phyloP scores from a whole-genome alignment of 257 asterid genomes.

The Echites panduratus region DNA sequence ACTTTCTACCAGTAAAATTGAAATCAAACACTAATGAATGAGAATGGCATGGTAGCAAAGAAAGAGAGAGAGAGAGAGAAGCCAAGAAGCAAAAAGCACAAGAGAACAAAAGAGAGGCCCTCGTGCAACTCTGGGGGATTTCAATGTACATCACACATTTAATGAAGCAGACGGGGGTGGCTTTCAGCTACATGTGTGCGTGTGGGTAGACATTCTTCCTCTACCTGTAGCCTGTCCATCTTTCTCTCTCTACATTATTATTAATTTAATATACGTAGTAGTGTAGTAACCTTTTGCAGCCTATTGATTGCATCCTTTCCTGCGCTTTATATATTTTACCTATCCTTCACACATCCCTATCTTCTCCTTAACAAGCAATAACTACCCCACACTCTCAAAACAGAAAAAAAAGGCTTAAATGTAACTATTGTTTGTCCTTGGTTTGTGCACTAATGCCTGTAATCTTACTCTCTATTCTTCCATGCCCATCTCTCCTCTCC shows the following conservation, averaged over 20 bases:
- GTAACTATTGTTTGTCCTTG: background rate
- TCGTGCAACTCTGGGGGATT: conserved; percentile 49
- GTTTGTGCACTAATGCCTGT: background rate
- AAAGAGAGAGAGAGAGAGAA: background rate
- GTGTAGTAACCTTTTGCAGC: conserved; percentile 31
- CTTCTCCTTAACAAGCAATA: background rate
- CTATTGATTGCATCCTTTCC: conserved; percentile 32
- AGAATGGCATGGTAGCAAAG: conserved; percentile 2
- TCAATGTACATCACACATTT: conserved; percentile 52
- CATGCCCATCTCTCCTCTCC: background rate
- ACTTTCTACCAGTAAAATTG: too few relatives aligned
- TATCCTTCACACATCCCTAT: conserved; percentile 29
- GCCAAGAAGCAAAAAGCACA: conserved; percentile 26
- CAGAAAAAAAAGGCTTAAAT: conserved; percentile 1
- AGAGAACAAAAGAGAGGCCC: conserved; percentile 70
- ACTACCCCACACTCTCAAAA: conserved; percentile 22
- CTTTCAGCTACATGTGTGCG: conserved; percentile 46
- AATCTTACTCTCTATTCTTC: background rate
- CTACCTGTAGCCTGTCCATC: conserved; percentile 5
- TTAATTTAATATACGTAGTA: conserved; percentile 14
- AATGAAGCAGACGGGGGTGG: conserved; percentile 48
- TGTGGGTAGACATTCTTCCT: conserved; percentile 55
- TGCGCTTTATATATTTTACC: conserved; percentile 22
- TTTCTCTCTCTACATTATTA: conserved; percentile 22
- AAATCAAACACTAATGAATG: background rate